These are phyloP conservation scores for Fonsecaea multimorphosa DNA, from an alignment of 2,329 filamentous ascomycete species.

Conservation along the genomic window DNA sequence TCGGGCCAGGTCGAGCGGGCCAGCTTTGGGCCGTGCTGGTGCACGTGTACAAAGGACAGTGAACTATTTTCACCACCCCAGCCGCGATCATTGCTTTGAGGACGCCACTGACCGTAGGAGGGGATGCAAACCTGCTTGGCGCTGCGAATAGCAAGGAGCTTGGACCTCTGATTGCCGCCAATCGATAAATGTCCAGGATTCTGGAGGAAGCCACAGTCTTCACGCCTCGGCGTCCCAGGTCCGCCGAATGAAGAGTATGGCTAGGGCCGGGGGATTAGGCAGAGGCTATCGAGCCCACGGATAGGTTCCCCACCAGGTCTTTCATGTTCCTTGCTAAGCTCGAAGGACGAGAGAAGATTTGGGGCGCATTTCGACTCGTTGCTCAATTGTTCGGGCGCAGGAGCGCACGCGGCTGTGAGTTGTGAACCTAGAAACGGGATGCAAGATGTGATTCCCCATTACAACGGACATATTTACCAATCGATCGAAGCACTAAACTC, in stretches of 20 bases:
- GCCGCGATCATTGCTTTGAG: constrained; percentile 3
- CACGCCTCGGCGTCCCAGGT: not conserved
- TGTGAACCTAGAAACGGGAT: not conserved
- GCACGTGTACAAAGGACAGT: constrained; percentile 12
- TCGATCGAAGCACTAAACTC: not conserved
- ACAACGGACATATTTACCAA: constrained; percentile 2
- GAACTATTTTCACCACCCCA: constrained; percentile 15
- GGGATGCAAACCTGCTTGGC: constrained; percentile 5
- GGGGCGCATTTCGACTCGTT: not conserved
- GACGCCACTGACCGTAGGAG: constrained; percentile 9
- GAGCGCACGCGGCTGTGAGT: not conserved
- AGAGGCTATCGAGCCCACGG: not conserved
- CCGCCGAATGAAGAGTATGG: not conserved
- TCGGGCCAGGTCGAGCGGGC: constrained; percentile 1
- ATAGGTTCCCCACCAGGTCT: not conserved
- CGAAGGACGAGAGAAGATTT: not conserved
- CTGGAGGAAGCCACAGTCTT: not conserved
- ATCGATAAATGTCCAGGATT: constrained; percentile 10
- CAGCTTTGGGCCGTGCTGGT: constrained; percentile 11
- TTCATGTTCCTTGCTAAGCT: not conserved
- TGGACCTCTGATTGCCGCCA: constrained; percentile 2
- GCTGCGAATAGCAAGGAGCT: constrained; percentile 1
- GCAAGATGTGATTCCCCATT: not conserved
- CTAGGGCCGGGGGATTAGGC: not conserved
- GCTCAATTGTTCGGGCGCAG: not conserved